These are phyloP conservation scores for Arxiozyma slooffiae DNA, from an alignment of 1,139 yeast genomes.

Conservation along the genomic window DNA sequence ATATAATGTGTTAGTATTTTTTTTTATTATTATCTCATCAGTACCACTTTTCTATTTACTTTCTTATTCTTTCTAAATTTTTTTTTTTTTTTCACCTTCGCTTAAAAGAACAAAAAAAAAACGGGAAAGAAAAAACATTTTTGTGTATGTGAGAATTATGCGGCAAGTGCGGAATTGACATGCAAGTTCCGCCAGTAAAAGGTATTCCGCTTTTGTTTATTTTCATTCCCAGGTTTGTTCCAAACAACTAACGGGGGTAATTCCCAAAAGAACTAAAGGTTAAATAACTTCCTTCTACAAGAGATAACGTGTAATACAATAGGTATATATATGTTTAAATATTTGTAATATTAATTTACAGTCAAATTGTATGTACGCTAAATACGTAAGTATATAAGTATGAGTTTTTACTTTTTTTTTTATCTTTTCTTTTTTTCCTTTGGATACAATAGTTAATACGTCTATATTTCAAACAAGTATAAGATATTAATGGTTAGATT, in stretches of 20 bases:
- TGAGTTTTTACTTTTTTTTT: neutral
- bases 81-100: neutral
- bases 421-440: neutral
- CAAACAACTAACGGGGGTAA: too few relatives aligned
- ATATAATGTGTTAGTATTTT: too few relatives aligned
- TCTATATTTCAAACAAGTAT: neutral
- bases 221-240: too few relatives aligned
- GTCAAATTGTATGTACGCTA: slow-evolving; percentile 1
- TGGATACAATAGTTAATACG: neutral
- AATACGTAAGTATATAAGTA: neutral
- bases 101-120: too few relatives aligned
- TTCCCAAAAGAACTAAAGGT: too few relatives aligned
- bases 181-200: too few relatives aligned
- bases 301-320: too few relatives aligned
- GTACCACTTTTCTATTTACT: neutral
- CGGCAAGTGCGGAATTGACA: neutral
- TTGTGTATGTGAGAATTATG: neutral
- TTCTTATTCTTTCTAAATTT: neutral
- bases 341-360: slow-evolving; percentile 2
- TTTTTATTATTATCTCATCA: neutral
- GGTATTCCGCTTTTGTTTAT: too few relatives aligned
- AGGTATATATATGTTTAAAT: neutral
- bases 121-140: too few relatives aligned
- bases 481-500: neutral
- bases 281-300: too few relatives aligned